Base-by-base conservation (phyloP, 192 early-diverging fungal species). In the Linderina pennispora region DNA sequence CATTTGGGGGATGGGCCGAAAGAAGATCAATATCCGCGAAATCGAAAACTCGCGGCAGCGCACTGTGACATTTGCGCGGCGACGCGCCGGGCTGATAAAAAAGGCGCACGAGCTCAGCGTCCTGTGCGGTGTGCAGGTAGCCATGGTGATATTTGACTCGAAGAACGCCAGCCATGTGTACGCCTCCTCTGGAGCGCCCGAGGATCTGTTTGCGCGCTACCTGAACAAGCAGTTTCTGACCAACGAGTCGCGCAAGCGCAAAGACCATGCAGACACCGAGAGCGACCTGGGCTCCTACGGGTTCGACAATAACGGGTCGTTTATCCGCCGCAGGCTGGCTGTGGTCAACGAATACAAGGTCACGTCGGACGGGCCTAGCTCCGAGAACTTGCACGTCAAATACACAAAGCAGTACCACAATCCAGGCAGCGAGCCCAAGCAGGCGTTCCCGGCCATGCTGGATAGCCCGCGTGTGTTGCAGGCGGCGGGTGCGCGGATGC, bases 61-160 rank as follows among this genome's bases (percentile, higher is more conserved):
- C 14, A 67, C 63, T 0, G 74, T 76, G 19, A 76, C 74, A 1
- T 76, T 76, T 62, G 62, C 63, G 20, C 62, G 67, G 3, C 66
- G 74, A 31, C 62, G 67, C 3, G 63, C 67, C 1, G 74, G 74
- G 17, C 48, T 76, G 17, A 71, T 76, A 36, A 76, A 76, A 44
- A 76, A 76, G 63, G 74, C 74, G 3, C 67, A 76, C 36, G 67
- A 76, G 41, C 43, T 76, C 19, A 62, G 62, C 43, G 64, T 76
- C 2, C 53, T 76, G 1, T 76, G 74, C 45, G 68, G 60, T 15
- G 58, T 71, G 53, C 62, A 66, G 24, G 64, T 76, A 2, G 65
- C 58, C 15, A 48, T 76, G 0, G 48, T 76, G 3, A 76, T 76
- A 36, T 76, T 76, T 36, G 74, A 76, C 33, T 32, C 54, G n/a